These are phyloP conservation scores for Aspergillus bertholletiae DNA, from an alignment of 495 filamentous ascomycete genomes.

Conservation along the genomic window DNA sequence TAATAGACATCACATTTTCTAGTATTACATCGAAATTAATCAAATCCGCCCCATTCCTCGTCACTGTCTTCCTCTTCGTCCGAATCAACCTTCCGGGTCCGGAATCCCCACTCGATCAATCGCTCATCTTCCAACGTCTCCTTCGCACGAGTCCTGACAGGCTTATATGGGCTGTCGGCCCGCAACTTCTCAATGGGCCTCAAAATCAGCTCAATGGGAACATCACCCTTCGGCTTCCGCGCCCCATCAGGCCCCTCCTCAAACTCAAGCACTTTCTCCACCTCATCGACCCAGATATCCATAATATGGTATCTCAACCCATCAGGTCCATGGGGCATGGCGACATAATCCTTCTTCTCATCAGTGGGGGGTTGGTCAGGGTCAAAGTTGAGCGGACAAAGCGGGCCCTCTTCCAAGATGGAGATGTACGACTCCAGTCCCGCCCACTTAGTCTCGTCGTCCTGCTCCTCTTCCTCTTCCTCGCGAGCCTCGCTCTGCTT, in stretches of 20 bases:
- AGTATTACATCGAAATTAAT: conserved; percentile 31
- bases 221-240: conserved; percentile 33
- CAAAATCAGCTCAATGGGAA: conserved; percentile 53
- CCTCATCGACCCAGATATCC: conserved; percentile 88
- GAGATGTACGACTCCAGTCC: conserved; percentile 39
- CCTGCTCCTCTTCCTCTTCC: conserved; percentile 11
- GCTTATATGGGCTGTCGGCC: conserved; percentile 61
- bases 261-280: conserved; percentile 63
- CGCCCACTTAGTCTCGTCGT: conserved; percentile 32
- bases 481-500: conserved; percentile 13
- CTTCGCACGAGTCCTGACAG: conserved; percentile 65
- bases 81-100: conserved; percentile 31
- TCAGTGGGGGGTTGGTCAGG: conserved; percentile 29
- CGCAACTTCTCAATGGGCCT: conserved; percentile 55
- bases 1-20: neutral
- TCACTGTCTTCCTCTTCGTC: conserved; percentile 45
- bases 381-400: conserved; percentile 43
- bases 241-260: conserved; percentile 32
- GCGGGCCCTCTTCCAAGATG: conserved; percentile 40
- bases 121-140: conserved; percentile 75
- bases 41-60: conserved; percentile 72
- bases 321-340: conserved; percentile 58
- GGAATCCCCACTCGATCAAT: conserved; percentile 55
- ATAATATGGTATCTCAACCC: conserved; percentile 83
- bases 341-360: conserved; percentile 28